Evolutionary conservation across 1,284 basidiomycete genomes (phyloP).

Genomic region (Trichosporon sp.): DNA sequence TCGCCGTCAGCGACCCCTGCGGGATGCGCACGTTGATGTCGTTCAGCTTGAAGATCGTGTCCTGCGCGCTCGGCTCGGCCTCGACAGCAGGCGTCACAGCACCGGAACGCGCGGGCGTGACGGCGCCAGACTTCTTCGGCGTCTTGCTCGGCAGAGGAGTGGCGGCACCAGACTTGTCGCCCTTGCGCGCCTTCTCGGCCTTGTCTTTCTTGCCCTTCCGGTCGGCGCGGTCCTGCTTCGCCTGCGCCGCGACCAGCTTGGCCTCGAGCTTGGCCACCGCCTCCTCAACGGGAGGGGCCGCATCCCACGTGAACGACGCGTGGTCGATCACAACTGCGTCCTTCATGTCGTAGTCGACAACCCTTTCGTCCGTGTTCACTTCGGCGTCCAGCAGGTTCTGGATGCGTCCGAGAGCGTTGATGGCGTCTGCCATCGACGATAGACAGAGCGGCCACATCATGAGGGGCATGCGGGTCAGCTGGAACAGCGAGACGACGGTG

Average conservation of each 20-base stretch:
- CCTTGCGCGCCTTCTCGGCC: slow-evolving; percentile 7
- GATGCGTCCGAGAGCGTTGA: slow-evolving; percentile 67
- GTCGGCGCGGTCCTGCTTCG: slow-evolving; percentile 6
- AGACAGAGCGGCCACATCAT: slow-evolving; percentile 64
- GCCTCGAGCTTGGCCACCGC: slow-evolving; percentile 44
- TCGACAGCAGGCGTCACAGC: slow-evolving; percentile 20
- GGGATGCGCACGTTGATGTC: slow-evolving; percentile 64
- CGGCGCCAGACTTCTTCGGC: slow-evolving; percentile 31
- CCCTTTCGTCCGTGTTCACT: slow-evolving; percentile 56
- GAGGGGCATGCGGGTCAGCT: slow-evolving; percentile 48
- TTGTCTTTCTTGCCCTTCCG: neutral
- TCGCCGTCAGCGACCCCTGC: slow-evolving; percentile 67
- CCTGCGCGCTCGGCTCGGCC: slow-evolving; percentile 43
- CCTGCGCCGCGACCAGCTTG: slow-evolving; percentile 29
- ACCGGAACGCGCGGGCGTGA: slow-evolving; percentile 23
- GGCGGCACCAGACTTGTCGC: neutral
- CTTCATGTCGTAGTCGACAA: slow-evolving; percentile 54
- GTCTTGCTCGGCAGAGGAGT: slow-evolving; percentile 23
- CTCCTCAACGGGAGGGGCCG: slow-evolving; percentile 58
- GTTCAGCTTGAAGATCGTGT: slow-evolving; percentile 61
- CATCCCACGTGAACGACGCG: slow-evolving; percentile 80
- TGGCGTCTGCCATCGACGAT: slow-evolving; percentile 70
- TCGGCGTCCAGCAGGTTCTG: slow-evolving; percentile 73
- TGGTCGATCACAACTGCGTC: slow-evolving; percentile 62
- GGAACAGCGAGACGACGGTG: slow-evolving; percentile 76